These are phyloP conservation scores for Colletotrichum orbiculare DNA, from an alignment of 2,329 filamentous ascomycete genomes.

Conservation along the genomic window DNA sequence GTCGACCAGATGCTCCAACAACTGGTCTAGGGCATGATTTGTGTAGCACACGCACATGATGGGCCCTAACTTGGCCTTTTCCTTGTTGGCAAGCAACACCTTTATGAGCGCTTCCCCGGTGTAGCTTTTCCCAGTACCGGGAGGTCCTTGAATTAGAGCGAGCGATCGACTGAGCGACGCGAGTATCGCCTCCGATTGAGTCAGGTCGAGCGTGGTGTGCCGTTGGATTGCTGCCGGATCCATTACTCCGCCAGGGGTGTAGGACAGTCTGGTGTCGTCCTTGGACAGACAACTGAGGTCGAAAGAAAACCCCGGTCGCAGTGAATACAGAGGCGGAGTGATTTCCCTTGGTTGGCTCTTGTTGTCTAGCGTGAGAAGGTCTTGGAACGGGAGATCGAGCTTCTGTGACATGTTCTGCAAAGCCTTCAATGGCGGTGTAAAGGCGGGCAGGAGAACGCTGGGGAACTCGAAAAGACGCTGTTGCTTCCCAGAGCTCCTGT, in stretches of 20 bases:
- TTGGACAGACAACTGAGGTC: conserved; percentile 49
- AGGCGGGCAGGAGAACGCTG: conserved; percentile 67
- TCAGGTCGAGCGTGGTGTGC: conserved; percentile 61
- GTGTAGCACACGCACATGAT: conserved; percentile 65
- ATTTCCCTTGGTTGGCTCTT: conserved; percentile 36
- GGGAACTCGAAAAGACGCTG: conserved; percentile 69
- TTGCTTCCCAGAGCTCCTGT: conserved; percentile 26
- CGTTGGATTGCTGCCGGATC: conserved; percentile 42
- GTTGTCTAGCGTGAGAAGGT: conserved; percentile 53
- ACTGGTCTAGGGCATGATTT: conserved; percentile 62
- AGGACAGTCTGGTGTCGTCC: conserved; percentile 38
- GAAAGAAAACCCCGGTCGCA: conserved; percentile 60
- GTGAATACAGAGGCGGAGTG: conserved; percentile 62
- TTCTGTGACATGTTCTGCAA: conserved; percentile 63
- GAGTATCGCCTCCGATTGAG: conserved; percentile 63
- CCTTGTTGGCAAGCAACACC: conserved; percentile 58
- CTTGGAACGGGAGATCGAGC: conserved; percentile 59
- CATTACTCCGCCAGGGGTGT: conserved; percentile 37
- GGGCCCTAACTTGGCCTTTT: conserved; percentile 54
- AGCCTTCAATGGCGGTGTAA: conserved; percentile 65
- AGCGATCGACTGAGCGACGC: conserved; percentile 63
- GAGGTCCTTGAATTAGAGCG: conserved; percentile 75
- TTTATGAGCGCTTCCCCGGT: conserved; percentile 69
- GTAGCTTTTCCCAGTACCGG: conserved; percentile 76
- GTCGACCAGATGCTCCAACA: conserved; percentile 69